Percentiles rank a stretch among this genome's conserved stretches.
Evolutionary conservation across 129 eudicot genomes (phyloP).

Genomic region (Flaveria linearis): DNA sequence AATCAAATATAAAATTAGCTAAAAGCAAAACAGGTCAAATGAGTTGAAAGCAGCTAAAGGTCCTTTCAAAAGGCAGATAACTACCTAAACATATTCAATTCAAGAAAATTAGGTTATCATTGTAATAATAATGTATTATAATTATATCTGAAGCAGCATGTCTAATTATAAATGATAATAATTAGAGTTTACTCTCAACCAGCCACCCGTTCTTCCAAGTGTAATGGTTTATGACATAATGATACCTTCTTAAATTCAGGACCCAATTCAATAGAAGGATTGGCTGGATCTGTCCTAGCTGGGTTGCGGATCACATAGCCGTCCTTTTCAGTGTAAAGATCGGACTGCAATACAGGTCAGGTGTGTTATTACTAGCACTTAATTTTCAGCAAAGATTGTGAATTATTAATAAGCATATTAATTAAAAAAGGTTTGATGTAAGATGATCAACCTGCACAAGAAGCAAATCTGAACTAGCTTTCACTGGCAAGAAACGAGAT

Average conservation of each 20-base stretch:
- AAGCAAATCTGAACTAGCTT: slow-evolving; percentile 94
- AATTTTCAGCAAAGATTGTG: not conserved
- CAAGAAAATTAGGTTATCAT: too few species aligned
- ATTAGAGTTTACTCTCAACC: too few species aligned
- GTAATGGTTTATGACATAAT: not conserved
- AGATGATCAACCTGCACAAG: slow-evolving; percentile 79
- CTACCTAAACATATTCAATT: too few species aligned
- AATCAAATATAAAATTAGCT: not conserved
- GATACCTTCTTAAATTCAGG: slow-evolving; percentile 94
- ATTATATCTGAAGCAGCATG: too few species aligned
- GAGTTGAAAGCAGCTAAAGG: not conserved
- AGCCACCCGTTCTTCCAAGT: not conserved
- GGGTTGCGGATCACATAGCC: slow-evolving; percentile 76
- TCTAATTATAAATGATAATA: too few species aligned
- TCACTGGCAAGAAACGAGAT: slow-evolving; percentile 95
- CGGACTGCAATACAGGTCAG: slow-evolving; percentile 57
- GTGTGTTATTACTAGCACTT: not conserved
- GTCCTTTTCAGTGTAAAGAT: slow-evolving; percentile 79
- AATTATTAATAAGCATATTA: not conserved
- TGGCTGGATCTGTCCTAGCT: slow-evolving; percentile 75
- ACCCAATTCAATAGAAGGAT: slow-evolving; percentile 91
- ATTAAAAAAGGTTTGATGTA: not conserved
- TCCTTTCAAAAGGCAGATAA: too few species aligned
- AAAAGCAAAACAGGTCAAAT: not conserved
- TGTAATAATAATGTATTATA: not conserved